Conservation (phyloP, 208 protist species). For the Tritrichomonas musculus region DNA sequence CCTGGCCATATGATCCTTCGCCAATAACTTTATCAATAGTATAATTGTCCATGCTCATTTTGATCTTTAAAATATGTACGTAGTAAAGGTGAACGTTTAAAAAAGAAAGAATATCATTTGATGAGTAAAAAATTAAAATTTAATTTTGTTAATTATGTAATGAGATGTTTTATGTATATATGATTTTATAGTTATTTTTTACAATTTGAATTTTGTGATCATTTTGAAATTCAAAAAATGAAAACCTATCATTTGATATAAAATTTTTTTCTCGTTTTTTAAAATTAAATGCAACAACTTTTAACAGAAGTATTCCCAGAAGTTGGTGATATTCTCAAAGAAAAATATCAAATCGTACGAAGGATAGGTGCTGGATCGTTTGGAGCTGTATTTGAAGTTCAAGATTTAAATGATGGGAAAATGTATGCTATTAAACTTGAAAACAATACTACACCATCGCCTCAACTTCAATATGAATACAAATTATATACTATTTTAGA, state of each 20-base stretch:
- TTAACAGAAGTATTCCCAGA: neutral
- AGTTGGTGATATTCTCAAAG: constrained; percentile 20
- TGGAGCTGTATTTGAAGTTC: constrained; percentile 26
- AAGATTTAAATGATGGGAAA: constrained; percentile 55
- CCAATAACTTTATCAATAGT: neutral
- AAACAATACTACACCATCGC: constrained; percentile 68
- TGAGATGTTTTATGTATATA: too few relatives aligned
- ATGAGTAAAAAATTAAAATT: too few relatives aligned
- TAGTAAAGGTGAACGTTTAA: too few relatives aligned
- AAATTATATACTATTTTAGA: constrained; percentile 68
- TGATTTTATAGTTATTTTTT: too few relatives aligned
- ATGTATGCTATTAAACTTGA: constrained; percentile 75
- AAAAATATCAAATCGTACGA: neutral
- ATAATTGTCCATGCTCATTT: neutral
- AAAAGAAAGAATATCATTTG: too few relatives aligned
- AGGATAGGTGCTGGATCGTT: constrained; percentile 15
- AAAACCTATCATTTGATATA: too few relatives aligned
- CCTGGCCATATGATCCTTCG: neutral
- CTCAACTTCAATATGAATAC: constrained; percentile 94
- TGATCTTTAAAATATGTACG: neutral
- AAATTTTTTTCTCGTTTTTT: too few relatives aligned
- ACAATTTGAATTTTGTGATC: too few relatives aligned
- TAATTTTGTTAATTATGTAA: too few relatives aligned
- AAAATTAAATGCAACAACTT: too few relatives aligned
- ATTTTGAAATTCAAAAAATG: too few relatives aligned